Evolutionary conservation across 768 basidiomycete genomes (phyloP), one percentile per base, ranked within the genome.

Genomic region (Tylopilus subfusipes): DNA sequence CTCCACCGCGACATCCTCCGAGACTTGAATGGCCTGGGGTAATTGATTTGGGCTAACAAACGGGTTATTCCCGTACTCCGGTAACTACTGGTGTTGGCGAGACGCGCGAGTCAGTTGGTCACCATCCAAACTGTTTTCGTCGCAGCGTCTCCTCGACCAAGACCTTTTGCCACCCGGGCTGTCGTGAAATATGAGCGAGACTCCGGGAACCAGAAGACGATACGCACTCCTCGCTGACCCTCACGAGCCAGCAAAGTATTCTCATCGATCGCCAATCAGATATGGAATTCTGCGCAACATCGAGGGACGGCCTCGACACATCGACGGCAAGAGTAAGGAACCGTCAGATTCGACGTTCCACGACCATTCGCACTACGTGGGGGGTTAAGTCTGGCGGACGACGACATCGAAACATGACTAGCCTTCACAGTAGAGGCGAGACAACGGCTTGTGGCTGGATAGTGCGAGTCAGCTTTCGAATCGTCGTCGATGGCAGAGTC

Each of bases 1-100:
- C 39, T 31, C 57, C n/a, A 52, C 57, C 12, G 30, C 39, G 14
- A 53, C 45, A 25, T 53, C 64, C 42, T 59, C 61, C 64, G 9
- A 73, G 68, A 31, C 69, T 72, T 62, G 57, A 13, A 61, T 60
- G 72, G 22, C 68, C 72, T 72, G 67, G 69, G 72, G 55, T 73
- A 73, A 63, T 73, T 72, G 21, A 72, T 71, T 72, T 72, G 56
- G 34, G 27, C 53, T 53, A 61, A 65, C 55, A 60, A 58, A 63
- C 61, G 69, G 63, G 65, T 54, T 45, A 42, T 40, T 44, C 69
- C 68, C 63, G 59, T 40, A 51, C 58, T 54, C 63, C 58, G 55
- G 65, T 56, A 54, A 54, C 57, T 48, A 62, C 51, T 52, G 21
- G 44, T 51, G 61, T 24, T 47, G 54, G 46, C 9, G 43, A 14